Percentiles rank a stretch among this genome's conserved stretches.
Evolutionary conservation across 352 stramenopile species (phyloP).

Genomic region (Globisporangium sylvaticum): DNA sequence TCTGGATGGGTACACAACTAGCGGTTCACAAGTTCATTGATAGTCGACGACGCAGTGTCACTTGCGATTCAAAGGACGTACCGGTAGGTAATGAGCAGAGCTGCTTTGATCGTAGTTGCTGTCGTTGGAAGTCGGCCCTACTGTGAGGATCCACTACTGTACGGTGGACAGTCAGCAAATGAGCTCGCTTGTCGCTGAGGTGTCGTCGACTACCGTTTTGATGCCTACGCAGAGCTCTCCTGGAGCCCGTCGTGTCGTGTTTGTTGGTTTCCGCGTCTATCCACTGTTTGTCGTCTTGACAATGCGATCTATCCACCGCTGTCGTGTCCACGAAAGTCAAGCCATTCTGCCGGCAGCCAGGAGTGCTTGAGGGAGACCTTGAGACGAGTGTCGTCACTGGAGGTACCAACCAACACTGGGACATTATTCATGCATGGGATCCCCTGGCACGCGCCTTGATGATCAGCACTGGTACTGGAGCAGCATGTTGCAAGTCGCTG

Average conservation of each 20-base stretch:
- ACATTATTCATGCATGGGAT: background rate
- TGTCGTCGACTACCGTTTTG: background rate
- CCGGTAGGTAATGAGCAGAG: no score
- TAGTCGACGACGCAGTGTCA: background rate
- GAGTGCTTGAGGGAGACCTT: background rate
- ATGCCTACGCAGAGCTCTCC: background rate
- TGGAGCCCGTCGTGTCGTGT: background rate
- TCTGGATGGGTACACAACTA: background rate
- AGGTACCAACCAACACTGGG: background rate
- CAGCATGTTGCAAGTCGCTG: background rate
- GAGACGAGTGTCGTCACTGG: background rate
- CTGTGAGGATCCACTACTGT: background rate
- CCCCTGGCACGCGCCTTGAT: background rate
- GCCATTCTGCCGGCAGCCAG: background rate
- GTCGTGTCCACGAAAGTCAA: background rate
- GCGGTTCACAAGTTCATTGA: background rate
- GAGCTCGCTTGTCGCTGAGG: background rate
- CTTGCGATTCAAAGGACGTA: background rate
- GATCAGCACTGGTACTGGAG: background rate
- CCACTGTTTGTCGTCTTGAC: background rate
- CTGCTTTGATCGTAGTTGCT: no score
- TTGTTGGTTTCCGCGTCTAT: background rate
- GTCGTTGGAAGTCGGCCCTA: no score
- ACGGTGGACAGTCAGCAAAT: background rate
- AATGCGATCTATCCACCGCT: background rate